Base-by-base conservation (phyloP, 768 basidiomycete species). In the Mrakia gelida region DNA sequence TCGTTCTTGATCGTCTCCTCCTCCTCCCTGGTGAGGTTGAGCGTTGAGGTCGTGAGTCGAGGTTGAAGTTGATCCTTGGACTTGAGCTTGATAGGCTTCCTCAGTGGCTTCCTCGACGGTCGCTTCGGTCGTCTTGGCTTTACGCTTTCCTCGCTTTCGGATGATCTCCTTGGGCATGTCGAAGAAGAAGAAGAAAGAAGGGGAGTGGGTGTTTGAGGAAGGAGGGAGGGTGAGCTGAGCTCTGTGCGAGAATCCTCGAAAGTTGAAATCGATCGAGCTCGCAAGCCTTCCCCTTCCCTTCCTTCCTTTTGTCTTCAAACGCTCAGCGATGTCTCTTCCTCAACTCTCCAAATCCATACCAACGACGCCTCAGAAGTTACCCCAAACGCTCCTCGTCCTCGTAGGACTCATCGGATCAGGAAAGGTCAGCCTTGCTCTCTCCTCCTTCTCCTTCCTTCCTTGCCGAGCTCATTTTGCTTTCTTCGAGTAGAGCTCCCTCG, bases 101-200 rank as follows among this genome's bases (percentile, higher is more conserved):
- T 65, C 61, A 11, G 30, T 65, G 16, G 28, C 49, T 34, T 76
- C 70, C 61, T 45, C 54, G 70, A 28, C 70, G 43, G 45, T 32
- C 52, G 54, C 71, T 9, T 73, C 65, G 0, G 77, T 71, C 3
- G 43, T 62, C 54, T 78, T 78, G 62, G 77, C 28, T 73, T 78
- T 78, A 30, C 77, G 63, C 72, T 78, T 78, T 41, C 77, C 77
- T 30, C 77, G 63, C 73, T 78, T 78, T 52, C 77, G 63, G 38
- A 78, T 72, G 52, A 75, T 72, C 52, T 78, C 77, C 41, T 73
- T 73, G 52, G 77, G 77, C 77, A 78, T 78, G 63, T 23, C 21
- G 71, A 30, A 15, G 28, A 67, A 34, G 38, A 52, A 49, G 75
- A 34, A 34, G 28, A 34, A 13, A 16, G 49, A 15, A 10, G 28